Evolutionary conservation across 1,139 yeast genomes (phyloP), one percentile per base, ranked within the genome.

Genomic region (Saccharomyces hybrid): DNA sequence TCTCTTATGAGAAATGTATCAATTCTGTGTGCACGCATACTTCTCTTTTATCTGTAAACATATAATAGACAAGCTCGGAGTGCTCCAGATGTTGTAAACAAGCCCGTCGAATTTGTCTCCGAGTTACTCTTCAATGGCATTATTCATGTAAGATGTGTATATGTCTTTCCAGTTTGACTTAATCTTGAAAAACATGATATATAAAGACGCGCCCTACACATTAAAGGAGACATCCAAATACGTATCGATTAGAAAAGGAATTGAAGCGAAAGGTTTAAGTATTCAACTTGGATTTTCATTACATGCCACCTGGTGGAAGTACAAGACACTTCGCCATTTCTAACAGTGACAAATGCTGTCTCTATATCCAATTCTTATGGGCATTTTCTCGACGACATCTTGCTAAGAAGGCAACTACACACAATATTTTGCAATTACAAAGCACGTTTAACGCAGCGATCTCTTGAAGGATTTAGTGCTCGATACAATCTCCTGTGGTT

Each of bases 1-100:
- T 64, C 65, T 20, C 63, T 55, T 20, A 68, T 55, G 38, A 67
- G 53, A 52, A 61, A 61, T 16, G 65, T 56, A 58, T 68, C 69
- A 46, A 66, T 60, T 56, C 68, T 60, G 53, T 67, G 68, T 20
- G 60, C 52, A 57, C 61, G 67, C 69, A 68, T 64, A 38, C 6
- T 16, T 38, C 23, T 20, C 25, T 11, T 16, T 16, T 38, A 7
- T 20, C 23, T 3, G 4, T 4, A 20, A 20, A 20, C 23, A 20
- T 20, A 20, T 20, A 20, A 20, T 20, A 20, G 23, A 20, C 23
- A 20, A 20, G 23, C 23, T 20, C 23, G 23, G 20, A 2, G 20
- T 9, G n/a, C 30, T n/a, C 20, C 5, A n/a, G 7, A n/a, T 11
- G 2, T 46, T 13, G 4, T 26, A 46, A 8, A 4, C 1, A 5